Evolutionary conservation across 441 rosid genomes (phyloP).

Genomic region (Syzygium syzygioides): DNA sequence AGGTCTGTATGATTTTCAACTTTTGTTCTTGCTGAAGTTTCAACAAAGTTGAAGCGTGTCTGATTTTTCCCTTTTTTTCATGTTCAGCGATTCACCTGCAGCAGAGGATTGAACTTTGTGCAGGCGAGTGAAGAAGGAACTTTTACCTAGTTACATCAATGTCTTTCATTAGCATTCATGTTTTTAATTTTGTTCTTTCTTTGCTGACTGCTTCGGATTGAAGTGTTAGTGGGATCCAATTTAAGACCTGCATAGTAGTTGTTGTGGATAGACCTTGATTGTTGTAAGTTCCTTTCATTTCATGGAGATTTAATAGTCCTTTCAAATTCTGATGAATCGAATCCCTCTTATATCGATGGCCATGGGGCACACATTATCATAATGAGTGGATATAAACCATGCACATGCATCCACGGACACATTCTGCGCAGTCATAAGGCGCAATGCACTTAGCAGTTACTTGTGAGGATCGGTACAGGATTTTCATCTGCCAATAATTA

Average conservation of each 20-base stretch:
- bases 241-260: neutral
- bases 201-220: neutral
- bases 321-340: neutral
- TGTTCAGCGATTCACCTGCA: neutral
- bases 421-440: neutral
- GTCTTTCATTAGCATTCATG: neutral
- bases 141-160: neutral
- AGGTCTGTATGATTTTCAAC: slow-evolving; percentile 8
- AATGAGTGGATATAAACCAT: neutral
- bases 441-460: neutral
- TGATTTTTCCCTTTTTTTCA: neutral
- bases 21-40: slow-evolving; percentile 13
- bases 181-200: neutral
- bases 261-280: neutral
- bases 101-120: neutral
- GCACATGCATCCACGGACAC: too few species aligned
- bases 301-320: neutral
- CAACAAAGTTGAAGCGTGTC: slow-evolving; percentile 3
- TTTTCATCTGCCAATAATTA: neutral
- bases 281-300: neutral
- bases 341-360: neutral
- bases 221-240: neutral
- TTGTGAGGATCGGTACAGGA: neutral
- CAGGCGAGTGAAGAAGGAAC: neutral
- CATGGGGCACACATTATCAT: neutral